Conservation (phyloP, 2,329 filamentous ascomycete genomes). For the Botrytis paeoniae region DNA sequence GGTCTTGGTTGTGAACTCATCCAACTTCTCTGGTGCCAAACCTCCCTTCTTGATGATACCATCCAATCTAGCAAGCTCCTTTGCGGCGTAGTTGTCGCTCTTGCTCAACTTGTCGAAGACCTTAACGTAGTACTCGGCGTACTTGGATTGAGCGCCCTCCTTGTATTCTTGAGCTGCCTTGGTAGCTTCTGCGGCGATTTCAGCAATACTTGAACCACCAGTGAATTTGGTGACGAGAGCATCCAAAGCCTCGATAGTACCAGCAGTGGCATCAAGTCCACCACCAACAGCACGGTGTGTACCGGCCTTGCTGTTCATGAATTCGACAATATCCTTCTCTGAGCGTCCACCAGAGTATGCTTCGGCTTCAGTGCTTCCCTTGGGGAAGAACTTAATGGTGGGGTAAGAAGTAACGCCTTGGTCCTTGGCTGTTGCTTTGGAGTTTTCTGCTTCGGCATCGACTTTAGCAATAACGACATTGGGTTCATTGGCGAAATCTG, state of each 20-base stretch:
- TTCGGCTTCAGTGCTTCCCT: slow-evolving; percentile 70
- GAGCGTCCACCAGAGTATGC: slow-evolving; percentile 72
- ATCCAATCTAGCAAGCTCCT: slow-evolving; percentile 79
- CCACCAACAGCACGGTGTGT: slow-evolving; percentile 83
- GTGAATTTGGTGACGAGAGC: slow-evolving; percentile 70
- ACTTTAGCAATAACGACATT: slow-evolving; percentile 89
- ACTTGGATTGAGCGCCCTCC: slow-evolving; percentile 64
- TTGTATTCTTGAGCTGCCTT: slow-evolving; percentile 65
- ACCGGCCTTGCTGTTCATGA: slow-evolving; percentile 84
- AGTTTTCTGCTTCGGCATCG: slow-evolving; percentile 83
- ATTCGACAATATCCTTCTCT: slow-evolving; percentile 73
- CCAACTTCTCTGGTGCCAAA: slow-evolving; percentile 78
- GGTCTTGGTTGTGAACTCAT: slow-evolving; percentile 80
- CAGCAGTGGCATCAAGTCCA: slow-evolving; percentile 72
- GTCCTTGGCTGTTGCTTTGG: slow-evolving; percentile 72
- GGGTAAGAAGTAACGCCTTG: slow-evolving; percentile 85
- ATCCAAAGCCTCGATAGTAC: slow-evolving; percentile 79
- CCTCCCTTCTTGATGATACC: slow-evolving; percentile 83
- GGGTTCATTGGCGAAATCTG: slow-evolving; percentile 74
- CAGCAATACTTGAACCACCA: slow-evolving; percentile 54
- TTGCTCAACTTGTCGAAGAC: slow-evolving; percentile 81
- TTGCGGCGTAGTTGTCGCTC: slow-evolving; percentile 75
- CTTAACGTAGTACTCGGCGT: slow-evolving; percentile 90
- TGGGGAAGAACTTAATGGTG: slow-evolving; percentile 96
- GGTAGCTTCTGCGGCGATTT: slow-evolving; percentile 68